Evolutionary conservation across 1,284 basidiomycete genomes (phyloP).

Genomic region (Naganishia cerealis): DNA sequence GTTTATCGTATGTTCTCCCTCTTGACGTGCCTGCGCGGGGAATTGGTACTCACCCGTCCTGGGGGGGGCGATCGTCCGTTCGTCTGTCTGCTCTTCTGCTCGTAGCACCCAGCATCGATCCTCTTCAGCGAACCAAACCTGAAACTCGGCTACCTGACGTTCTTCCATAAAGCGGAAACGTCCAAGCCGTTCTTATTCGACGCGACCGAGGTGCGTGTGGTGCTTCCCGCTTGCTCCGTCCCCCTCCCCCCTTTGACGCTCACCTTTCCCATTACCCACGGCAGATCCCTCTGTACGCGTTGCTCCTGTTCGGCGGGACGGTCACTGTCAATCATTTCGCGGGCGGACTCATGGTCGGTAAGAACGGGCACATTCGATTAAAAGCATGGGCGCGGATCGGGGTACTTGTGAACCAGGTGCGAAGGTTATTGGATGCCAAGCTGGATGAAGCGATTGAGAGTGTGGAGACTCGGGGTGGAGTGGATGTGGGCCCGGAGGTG

Average conservation of each 20-base stretch:
- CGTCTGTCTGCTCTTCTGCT: no score
- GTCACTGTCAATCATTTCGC: slow-evolving; percentile 75
- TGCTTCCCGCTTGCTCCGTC: no score
- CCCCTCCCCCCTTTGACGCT: no score
- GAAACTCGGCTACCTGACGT: slow-evolving; percentile 75
- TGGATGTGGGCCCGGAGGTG: slow-evolving; percentile 62
- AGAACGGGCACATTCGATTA: slow-evolving; percentile 63
- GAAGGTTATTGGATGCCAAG: slow-evolving; percentile 71
- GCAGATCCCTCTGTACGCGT: slow-evolving; percentile 77
- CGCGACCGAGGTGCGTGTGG: slow-evolving; percentile 70
- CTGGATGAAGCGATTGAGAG: slow-evolving; percentile 59
- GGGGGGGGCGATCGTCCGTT: no score
- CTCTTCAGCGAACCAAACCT: slow-evolving; percentile 73
- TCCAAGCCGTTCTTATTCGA: slow-evolving; percentile 83
- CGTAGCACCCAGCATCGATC: slow-evolving; percentile 74
- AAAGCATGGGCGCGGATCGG: slow-evolving; percentile 84
- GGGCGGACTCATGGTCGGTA: slow-evolving; percentile 69
- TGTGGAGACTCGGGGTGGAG: slow-evolving; percentile 54
- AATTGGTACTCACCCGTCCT: not conserved
- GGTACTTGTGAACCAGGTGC: slow-evolving; percentile 82
- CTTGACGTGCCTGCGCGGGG: not conserved
- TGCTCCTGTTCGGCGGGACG: slow-evolving; percentile 79
- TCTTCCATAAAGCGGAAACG: slow-evolving; percentile 80
- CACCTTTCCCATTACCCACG: not conserved
- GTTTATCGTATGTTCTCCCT: slow-evolving; percentile 43